A percentile compares a stretch with the other conserved stretches of the same genome.
phyloP scores from a whole-genome alignment of 2,329 filamentous ascomycete genomes.

The Epichloe coenophiala region DNA sequence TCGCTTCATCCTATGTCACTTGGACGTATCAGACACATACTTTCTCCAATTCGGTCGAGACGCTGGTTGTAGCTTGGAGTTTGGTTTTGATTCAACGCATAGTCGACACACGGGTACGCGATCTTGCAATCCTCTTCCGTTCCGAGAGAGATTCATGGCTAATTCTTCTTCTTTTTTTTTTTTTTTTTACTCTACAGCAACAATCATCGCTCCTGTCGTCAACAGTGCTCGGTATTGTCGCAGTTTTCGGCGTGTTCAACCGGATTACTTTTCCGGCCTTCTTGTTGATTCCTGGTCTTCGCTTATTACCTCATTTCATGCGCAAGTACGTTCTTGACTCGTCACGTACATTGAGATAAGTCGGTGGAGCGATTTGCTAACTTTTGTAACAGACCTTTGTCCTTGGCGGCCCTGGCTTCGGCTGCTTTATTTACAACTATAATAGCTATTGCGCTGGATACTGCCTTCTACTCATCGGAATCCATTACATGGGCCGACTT shows the following conservation, averaged over 20 bases:
- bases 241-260: constrained; percentile 84
- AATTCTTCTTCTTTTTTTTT: neutral
- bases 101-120: constrained; percentile 57
- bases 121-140: neutral
- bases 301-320: constrained; percentile 72
- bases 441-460: constrained; percentile 71
- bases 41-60: constrained; percentile 96
- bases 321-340: constrained; percentile 47
- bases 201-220: constrained; percentile 65
- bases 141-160: constrained; percentile 13
- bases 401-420: constrained; percentile 48
- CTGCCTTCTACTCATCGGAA: constrained; percentile 60
- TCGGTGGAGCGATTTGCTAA: constrained; percentile 8
- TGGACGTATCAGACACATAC: constrained; percentile 99
- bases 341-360: neutral
- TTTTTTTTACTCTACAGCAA: constrained; percentile 33
- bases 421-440: constrained; percentile 55
- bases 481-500: constrained; percentile 53
- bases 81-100: constrained; percentile 85
- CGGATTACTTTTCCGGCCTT: constrained; percentile 96
- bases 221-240: constrained; percentile 64
- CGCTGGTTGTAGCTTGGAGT: constrained; percentile 83
- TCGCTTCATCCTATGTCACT: constrained; percentile 93
- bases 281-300: constrained; percentile 68
- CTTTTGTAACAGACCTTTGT: constrained; percentile 32